phyloP scores from a whole-genome alignment of 2,329 filamentous ascomycete genomes.

The Clarireedia monteithiana region DNA sequence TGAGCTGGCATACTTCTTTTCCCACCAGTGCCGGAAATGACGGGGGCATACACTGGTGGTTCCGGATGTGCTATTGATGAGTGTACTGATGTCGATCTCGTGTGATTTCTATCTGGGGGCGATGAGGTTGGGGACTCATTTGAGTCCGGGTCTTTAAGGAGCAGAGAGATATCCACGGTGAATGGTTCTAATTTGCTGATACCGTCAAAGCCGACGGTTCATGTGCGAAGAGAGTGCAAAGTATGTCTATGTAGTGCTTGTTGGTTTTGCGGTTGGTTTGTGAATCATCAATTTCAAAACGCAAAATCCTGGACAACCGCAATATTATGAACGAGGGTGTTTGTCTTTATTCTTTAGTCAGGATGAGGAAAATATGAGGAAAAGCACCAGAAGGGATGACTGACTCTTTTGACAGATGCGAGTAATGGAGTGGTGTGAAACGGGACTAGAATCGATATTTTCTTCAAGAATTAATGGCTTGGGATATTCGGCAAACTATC shows the following conservation, averaged over 20 bases:
- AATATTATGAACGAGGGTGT: conserved; percentile 12
- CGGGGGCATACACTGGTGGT: conserved; percentile 20
- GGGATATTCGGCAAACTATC: conserved; percentile 21
- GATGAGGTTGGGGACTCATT: conserved; percentile 55
- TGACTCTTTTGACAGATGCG: conserved; percentile 17
- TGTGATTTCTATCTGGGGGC: conserved; percentile 30
- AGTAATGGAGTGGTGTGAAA: conserved; percentile 24
- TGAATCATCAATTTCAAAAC: conserved; percentile 7
- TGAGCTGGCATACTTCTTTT: conserved; percentile 49
- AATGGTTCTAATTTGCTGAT: conserved; percentile 37
- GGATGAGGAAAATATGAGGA: conserved; percentile 11
- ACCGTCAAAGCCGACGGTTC: conserved; percentile 30
- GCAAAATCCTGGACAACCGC: conserved; percentile 14
- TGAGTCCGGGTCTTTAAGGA: conserved; percentile 71
- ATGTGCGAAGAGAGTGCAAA: conserved; percentile 22
- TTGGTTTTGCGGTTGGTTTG: background rate
- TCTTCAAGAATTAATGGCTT: conserved; percentile 17
- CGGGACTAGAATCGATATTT: conserved; percentile 12
- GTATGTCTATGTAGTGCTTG: conserved; percentile 10
- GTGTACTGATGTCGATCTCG: conserved; percentile 22
- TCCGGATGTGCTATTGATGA: conserved; percentile 20
- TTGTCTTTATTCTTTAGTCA: conserved; percentile 10
- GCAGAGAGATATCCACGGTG: conserved; percentile 92
- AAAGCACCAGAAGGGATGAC: conserved; percentile 14
- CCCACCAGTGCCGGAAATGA: conserved; percentile 24